Evolutionary conservation across 176 grass and related monocot species (phyloP), one percentile per base, ranked within the genome.

Genomic region (Carex littledalei): DNA sequence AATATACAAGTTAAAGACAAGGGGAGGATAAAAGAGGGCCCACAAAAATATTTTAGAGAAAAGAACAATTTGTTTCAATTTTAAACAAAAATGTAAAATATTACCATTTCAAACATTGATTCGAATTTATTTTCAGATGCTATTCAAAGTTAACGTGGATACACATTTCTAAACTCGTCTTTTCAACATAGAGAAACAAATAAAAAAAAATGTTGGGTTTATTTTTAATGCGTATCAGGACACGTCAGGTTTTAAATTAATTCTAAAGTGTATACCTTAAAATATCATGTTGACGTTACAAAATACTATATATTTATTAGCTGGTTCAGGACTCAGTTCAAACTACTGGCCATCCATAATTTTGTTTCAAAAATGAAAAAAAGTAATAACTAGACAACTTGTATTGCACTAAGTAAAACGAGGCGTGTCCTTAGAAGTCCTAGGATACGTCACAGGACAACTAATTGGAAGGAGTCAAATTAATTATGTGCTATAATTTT

Each of bases 391-490:
- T 4, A 39, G 12, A 62, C 15, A 81, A 58, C 32, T 39, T 81
- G 52, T 62, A 81, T 13, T 63, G 5, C 57, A 35, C 6, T 81
- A 43, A 62, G 20, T 52, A 60, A 24, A 78, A 78, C 41, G 31
- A 56, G 32, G n/a, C 39, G 17, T 74, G 18, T 18, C 39, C 41
- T 21, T 76, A 29, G 35, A 76, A 76, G 20, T 76, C 45, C 13
- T 76, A 26, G 71, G 20, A 5, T 12, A 68, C 14, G 15, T 37
- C 49, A 80, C 56, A 39, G 32, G 8, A 29, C 16, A 32, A 26
- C 77, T 80, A 80, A 80, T 80, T 80, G 77, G 65, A 80, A 80
- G 53, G 77, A 60, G 77, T 80, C 77, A 37, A 67, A 79, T 79
- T 79, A 49, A 78, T 35, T 45, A 52, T 50, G 21, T 26, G 39